Conservation (phyloP, 2,329 filamentous ascomycete genomes). For the Phyllosticta citriasiana region DNA sequence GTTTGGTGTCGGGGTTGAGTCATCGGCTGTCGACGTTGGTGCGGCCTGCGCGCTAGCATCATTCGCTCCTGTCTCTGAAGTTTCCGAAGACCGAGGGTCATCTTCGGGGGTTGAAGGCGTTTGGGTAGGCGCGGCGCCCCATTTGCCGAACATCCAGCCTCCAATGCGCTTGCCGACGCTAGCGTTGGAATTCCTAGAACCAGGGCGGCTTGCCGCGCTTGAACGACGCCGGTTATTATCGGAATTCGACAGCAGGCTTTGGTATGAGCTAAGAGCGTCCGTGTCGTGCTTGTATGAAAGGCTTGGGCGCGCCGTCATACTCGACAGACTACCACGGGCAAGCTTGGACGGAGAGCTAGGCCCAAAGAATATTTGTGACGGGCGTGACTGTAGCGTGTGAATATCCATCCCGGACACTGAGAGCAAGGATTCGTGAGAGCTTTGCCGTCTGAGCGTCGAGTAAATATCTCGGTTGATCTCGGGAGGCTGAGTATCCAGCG, state of each 20-base stretch:
- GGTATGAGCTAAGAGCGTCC: slow-evolving; percentile 44
- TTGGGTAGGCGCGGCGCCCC: slow-evolving; percentile 42
- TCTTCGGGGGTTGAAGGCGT: slow-evolving; percentile 3
- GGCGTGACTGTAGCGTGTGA: slow-evolving; percentile 65
- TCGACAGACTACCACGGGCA: slow-evolving; percentile 19
- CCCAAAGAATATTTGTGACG: slow-evolving; percentile 58
- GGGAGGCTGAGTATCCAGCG: slow-evolving; percentile 6
- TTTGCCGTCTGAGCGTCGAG: slow-evolving; percentile 35
- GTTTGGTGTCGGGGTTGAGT: background rate
- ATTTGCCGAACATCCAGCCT: slow-evolving; percentile 55
- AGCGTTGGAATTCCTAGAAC: background rate
- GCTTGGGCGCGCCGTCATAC: slow-evolving; percentile 31
- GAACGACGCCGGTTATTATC: background rate
- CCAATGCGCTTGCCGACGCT: slow-evolving; percentile 43
- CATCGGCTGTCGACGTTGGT: background rate
- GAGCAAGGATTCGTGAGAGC: slow-evolving; percentile 82
- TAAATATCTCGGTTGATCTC: slow-evolving; percentile 5
- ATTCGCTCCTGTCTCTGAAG: slow-evolving; percentile 15
- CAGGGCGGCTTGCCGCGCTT: background rate
- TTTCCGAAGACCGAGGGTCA: slow-evolving; percentile 11
- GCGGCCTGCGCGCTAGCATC: slow-evolving; percentile 3
- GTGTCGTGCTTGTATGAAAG: slow-evolving; percentile 28
- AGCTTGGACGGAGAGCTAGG: slow-evolving; percentile 29
- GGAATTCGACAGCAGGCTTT: slow-evolving; percentile 33
- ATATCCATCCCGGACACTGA: slow-evolving; percentile 85